These are phyloP conservation scores for Pholiota molesta DNA, from an alignment of 768 basidiomycete genomes.

Conservation along the genomic window DNA sequence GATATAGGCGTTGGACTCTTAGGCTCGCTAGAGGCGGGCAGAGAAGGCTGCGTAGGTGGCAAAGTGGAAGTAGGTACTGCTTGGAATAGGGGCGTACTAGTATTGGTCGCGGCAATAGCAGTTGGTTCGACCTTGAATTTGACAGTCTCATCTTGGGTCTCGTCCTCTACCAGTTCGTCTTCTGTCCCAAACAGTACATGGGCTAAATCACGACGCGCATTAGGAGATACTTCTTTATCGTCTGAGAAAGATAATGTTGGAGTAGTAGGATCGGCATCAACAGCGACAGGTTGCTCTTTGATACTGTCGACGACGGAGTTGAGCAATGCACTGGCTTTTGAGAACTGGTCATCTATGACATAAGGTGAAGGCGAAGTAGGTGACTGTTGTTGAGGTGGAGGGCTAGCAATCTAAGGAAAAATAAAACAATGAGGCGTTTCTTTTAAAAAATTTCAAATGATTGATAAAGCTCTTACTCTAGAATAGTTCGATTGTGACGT, in stretches of 20 bases:
- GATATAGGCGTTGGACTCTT: conserved; percentile 29
- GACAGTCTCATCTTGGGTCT: conserved; percentile 6
- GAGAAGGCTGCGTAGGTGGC: conserved; percentile 14
- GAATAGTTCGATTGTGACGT: conserved; percentile 85
- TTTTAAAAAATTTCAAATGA: conserved; percentile 10
- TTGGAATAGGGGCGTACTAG: background rate
- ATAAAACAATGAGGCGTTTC: conserved; percentile 12
- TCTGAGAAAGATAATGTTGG: conserved; percentile 25
- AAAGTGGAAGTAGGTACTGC: background rate
- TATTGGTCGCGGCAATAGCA: background rate
- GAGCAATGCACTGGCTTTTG: conserved; percentile 67
- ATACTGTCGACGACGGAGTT: conserved; percentile 64
- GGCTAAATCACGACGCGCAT: conserved; percentile 72
- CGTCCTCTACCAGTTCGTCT: conserved; percentile 33
- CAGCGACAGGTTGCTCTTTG: conserved; percentile 33
- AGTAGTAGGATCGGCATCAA: conserved; percentile 21
- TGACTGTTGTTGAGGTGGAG: conserved; percentile 49
- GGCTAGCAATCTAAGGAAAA: conserved; percentile 56
- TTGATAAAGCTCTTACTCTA: conserved; percentile 37
- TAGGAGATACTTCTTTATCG: conserved; percentile 45
- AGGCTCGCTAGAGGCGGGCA: conserved; percentile 19
- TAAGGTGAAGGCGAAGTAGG: conserved; percentile 38
- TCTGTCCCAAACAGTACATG: conserved; percentile 72
- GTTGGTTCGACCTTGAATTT: conserved; percentile 1
- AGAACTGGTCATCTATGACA: conserved; percentile 48